phyloP scores from a whole-genome alignment of 2,329 filamentous ascomycete genomes.

The Pestalotiopsis sp. region DNA sequence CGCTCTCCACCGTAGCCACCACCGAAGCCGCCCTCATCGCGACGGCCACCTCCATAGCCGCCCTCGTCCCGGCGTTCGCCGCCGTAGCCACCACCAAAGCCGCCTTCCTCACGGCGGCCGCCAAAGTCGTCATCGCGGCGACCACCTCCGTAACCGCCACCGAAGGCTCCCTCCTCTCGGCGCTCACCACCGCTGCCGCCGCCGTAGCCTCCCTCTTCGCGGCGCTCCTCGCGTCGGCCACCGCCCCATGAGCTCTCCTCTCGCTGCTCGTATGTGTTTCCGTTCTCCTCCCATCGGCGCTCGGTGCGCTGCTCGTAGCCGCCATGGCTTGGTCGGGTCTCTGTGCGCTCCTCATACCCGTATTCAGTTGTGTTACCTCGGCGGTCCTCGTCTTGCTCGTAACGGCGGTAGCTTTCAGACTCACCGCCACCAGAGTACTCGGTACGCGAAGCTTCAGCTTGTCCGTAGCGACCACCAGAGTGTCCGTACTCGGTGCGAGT shows the following conservation, averaged over 20 bases:
- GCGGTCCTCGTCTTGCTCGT: slow-evolving; percentile 56
- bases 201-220: slow-evolving; percentile 17
- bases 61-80: slow-evolving; percentile 18
- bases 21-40: not conserved
- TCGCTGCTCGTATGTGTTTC: slow-evolving; percentile 29
- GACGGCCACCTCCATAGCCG: not conserved
- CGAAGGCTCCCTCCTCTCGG: slow-evolving; percentile 16
- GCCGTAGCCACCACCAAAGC: slow-evolving; percentile 5
- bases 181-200: slow-evolving; percentile 17
- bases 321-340: slow-evolving; percentile 52
- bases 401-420: slow-evolving; percentile 62
- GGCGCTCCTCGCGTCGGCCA: slow-evolving; percentile 26
- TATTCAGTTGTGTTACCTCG: slow-evolving; percentile 47
- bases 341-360: slow-evolving; percentile 61
- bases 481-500: slow-evolving; percentile 64
- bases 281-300: slow-evolving; percentile 45
- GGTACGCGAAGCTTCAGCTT: slow-evolving; percentile 63
- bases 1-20: slow-evolving; percentile 14
- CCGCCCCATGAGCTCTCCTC: slow-evolving; percentile 23
- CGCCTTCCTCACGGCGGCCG: slow-evolving; percentile 15
- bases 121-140: slow-evolving; percentile 23
- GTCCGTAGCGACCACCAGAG: slow-evolving; percentile 58
- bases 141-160: slow-evolving; percentile 15
- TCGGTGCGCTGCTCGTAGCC: slow-evolving; percentile 64
- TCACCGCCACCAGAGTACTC: slow-evolving; percentile 59